These are phyloP conservation scores for Pleurotus djamor DNA, from an alignment of 768 basidiomycete genomes.

Conservation along the genomic window DNA sequence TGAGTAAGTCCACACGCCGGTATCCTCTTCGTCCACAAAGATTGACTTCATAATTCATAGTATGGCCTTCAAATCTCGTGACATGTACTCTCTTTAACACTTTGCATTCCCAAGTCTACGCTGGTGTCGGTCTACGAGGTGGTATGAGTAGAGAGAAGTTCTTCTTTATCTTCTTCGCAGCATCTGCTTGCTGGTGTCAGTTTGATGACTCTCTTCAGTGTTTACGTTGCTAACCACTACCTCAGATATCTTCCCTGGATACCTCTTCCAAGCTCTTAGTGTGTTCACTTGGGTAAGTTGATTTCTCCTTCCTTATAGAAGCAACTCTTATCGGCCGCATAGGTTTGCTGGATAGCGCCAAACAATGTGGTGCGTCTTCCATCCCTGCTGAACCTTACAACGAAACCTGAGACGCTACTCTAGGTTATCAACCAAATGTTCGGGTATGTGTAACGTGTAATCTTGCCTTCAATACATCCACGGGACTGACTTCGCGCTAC, in stretches of 20 bases:
- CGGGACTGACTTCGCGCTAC: background rate
- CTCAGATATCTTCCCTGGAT: slow-evolving; percentile 58
- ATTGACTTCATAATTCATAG: slow-evolving; percentile 36
- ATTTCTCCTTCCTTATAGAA: background rate
- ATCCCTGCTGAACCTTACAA: background rate
- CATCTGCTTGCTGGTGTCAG: slow-evolving; percentile 59
- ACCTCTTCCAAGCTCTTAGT: slow-evolving; percentile 63
- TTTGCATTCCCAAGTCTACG: slow-evolving; percentile 68
- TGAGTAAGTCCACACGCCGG: slow-evolving; percentile 42
- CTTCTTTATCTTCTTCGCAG: slow-evolving; percentile 64
- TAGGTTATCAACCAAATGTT: slow-evolving; percentile 69
- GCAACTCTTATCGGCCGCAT: background rate
- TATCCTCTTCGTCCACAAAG: background rate
- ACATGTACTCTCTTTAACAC: slow-evolving; percentile 80
- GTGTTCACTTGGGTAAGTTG: slow-evolving; percentile 51
- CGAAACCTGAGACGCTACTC: background rate
- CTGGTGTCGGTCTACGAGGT: slow-evolving; percentile 60
- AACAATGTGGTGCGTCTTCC: slow-evolving; percentile 38
- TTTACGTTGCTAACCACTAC: background rate
- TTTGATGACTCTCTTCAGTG: background rate
- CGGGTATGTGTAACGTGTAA: slow-evolving; percentile 60
- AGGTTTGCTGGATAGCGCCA: slow-evolving; percentile 60
- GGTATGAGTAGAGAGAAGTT: slow-evolving; percentile 77
- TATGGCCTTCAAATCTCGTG: slow-evolving; percentile 79
- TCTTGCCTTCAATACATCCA: slow-evolving; percentile 28